Evolutionary conservation across 495 filamentous ascomycete genomes (phyloP), one percentile per base, ranked within the genome.

Genomic region (Tuber microsphaerosporum): DNA sequence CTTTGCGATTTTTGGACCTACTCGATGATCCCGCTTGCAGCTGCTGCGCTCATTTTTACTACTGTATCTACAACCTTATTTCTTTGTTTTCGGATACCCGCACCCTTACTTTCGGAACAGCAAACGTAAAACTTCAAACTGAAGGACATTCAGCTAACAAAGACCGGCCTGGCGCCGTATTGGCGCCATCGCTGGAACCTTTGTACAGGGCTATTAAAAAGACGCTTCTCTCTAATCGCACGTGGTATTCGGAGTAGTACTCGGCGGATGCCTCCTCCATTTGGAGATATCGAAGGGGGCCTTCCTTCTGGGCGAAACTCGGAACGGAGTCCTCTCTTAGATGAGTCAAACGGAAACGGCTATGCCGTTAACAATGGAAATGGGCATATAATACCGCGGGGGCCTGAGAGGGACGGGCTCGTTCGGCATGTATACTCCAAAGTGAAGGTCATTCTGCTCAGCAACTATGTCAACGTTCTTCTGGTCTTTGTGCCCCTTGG

Each of bases 401-500:
- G 61, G 46, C 14, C 44, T 75, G 48, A 17, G 42, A 70, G 68
- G 45, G 16, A 17, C 9, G 70, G 42, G 7, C 71, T 74, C 10
- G 26, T 74, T 14, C 10, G 22, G 34, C 56, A 85, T 68, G 73
- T 81, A 14, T 87, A 85, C 84, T 85, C 88, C 48, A 84, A 88
- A 75, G 84, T 82, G 78, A 89, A 88, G 81, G 78, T 86, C 46
- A 87, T 88, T 20, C 83, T 90, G 69, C 73, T 87, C 71, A 89
- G 88, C 82, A 89, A 83, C 76, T 93, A 92, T 84, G 90, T 95
- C 83, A 98, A 97, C 83, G 77, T 95, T 42, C 86, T 99, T 7
- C 88, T 99, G 74, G 83, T 97, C 73, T 95, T 96, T 82, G 95
- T 98, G 14, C 95, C 95, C 9, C 81, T 96, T 73, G 95, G 94